phyloP scores from a whole-genome alignment of 129 eudicot genomes.

The Gnaphalium uliginosum region DNA sequence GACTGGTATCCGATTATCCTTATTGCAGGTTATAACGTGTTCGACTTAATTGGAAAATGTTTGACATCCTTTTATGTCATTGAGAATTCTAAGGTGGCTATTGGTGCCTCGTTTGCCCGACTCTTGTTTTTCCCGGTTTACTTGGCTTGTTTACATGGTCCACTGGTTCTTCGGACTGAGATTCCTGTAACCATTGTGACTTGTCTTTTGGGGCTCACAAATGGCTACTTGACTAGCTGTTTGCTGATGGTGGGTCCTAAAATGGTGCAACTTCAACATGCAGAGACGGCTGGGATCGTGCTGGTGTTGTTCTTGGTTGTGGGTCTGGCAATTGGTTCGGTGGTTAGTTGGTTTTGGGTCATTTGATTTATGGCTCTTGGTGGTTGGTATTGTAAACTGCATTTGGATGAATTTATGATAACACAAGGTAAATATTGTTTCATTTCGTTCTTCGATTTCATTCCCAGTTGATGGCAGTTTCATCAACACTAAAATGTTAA shows the following conservation, averaged over 20 bases:
- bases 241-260: slow-evolving; percentile 81
- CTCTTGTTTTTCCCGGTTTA: slow-evolving; percentile 75
- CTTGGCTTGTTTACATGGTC: slow-evolving; percentile 83
- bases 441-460: not conserved
- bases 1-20: slow-evolving; percentile 92
- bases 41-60: slow-evolving; percentile 78
- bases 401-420: slow-evolving; percentile 9
- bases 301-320: slow-evolving; percentile 70
- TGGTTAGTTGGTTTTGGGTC: slow-evolving; percentile 97
- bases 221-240: slow-evolving; percentile 88
- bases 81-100: slow-evolving; percentile 70
- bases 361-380: slow-evolving; percentile 36
- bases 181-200: slow-evolving; percentile 79
- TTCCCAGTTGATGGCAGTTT: not conserved
- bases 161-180: slow-evolving; percentile 75
- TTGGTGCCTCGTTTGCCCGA: slow-evolving; percentile 73
- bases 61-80: slow-evolving; percentile 66
- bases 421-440: slow-evolving; percentile 20
- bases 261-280: slow-evolving; percentile 74
- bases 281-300: slow-evolving; percentile 92
- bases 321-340: slow-evolving; percentile 79
- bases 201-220: slow-evolving; percentile 91
- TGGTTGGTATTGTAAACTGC: slow-evolving; percentile 2
- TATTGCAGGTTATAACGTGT: slow-evolving; percentile 71
- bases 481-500: slow-evolving; percentile 4